These are phyloP conservation scores for Penicillium polonicum DNA, from an alignment of 2,329 filamentous ascomycete species.

Conservation along the genomic window DNA sequence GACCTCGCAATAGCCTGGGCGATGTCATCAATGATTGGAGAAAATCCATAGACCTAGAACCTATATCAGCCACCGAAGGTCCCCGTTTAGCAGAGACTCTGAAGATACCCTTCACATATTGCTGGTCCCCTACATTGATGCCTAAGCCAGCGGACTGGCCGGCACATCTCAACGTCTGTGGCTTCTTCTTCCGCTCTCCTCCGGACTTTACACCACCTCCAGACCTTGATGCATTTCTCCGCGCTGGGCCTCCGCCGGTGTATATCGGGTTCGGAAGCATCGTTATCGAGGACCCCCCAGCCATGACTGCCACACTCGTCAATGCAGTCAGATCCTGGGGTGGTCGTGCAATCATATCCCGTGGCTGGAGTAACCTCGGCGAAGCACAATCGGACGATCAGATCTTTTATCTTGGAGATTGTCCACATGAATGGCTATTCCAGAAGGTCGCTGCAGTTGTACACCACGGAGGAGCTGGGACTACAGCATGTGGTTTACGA, in stretches of 20 bases:
- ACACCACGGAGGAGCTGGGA: constrained; percentile 59
- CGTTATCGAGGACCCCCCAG: constrained; percentile 50
- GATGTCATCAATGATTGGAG: constrained; percentile 45
- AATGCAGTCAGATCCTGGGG: constrained; percentile 48
- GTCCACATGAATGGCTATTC: constrained; percentile 59
- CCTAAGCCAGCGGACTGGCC: constrained; percentile 40
- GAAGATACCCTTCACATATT: constrained; percentile 41
- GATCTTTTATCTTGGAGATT: constrained; percentile 53
- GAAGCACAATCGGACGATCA: constrained; percentile 30
- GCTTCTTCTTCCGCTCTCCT: constrained; percentile 43
- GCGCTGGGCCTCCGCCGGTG: constrained; percentile 47
- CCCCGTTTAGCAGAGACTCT: constrained; percentile 34
- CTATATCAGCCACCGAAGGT: constrained; percentile 32
- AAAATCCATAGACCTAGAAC: constrained; percentile 37
- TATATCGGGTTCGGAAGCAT: constrained; percentile 58
- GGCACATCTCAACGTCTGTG: constrained; percentile 36
- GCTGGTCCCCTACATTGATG: constrained; percentile 40
- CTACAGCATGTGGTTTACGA: constrained; percentile 53
- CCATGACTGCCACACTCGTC: constrained; percentile 46
- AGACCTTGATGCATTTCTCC: constrained; percentile 46
- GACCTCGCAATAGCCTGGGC: constrained; percentile 29
- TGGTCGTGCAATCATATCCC: constrained; percentile 52
- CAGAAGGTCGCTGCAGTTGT: constrained; percentile 54
- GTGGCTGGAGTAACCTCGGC: constrained; percentile 52
- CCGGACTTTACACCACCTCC: constrained; percentile 37